phyloP scores from a whole-genome alignment of 2,329 filamentous ascomycete species.

The Fusarium verrucosum region DNA sequence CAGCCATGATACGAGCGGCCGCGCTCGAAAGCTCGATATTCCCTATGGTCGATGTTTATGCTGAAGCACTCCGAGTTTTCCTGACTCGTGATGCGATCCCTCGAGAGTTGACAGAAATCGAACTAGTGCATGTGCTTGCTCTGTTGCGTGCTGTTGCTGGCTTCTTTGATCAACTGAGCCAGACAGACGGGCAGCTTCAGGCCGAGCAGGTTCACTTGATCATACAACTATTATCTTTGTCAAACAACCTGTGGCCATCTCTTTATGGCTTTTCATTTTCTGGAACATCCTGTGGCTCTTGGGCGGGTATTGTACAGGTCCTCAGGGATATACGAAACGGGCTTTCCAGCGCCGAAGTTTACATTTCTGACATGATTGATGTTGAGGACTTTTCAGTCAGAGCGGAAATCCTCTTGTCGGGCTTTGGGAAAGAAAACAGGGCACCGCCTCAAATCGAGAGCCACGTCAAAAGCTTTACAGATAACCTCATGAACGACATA shows the following conservation, averaged over 20 bases:
- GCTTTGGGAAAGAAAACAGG: constrained; percentile 14
- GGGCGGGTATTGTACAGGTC: constrained; percentile 30
- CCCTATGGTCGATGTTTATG: constrained; percentile 62
- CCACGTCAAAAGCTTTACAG: constrained; percentile 53
- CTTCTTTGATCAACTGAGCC: constrained; percentile 43
- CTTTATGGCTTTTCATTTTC: constrained; percentile 38
- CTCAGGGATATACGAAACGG: constrained; percentile 33
- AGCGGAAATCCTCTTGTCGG: constrained; percentile 38
- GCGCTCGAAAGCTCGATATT: constrained; percentile 52
- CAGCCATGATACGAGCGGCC: constrained; percentile 58
- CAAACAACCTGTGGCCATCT: constrained; percentile 47
- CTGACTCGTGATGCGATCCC: constrained; percentile 50
- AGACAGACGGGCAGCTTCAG: constrained; percentile 31
- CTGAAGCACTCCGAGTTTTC: constrained; percentile 52
- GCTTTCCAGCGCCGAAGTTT: constrained; percentile 28
- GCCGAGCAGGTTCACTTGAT: constrained; percentile 43
- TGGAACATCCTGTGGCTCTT: constrained; percentile 10
- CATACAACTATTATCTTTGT: constrained; percentile 42
- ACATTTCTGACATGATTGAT: constrained; percentile 33
- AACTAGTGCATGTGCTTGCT: constrained; percentile 47
- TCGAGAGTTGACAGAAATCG: constrained; percentile 50
- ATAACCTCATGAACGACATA: constrained; percentile 57
- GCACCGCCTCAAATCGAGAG: constrained; percentile 28
- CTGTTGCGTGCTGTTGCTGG: constrained; percentile 47
- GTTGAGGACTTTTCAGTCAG: constrained; percentile 25